A percentile compares a stretch with the other conserved stretches of the same genome.
Evolutionary conservation across 192 early-diverging fungal genomes (phyloP).

Genomic region (Coemansia pectinata): DNA sequence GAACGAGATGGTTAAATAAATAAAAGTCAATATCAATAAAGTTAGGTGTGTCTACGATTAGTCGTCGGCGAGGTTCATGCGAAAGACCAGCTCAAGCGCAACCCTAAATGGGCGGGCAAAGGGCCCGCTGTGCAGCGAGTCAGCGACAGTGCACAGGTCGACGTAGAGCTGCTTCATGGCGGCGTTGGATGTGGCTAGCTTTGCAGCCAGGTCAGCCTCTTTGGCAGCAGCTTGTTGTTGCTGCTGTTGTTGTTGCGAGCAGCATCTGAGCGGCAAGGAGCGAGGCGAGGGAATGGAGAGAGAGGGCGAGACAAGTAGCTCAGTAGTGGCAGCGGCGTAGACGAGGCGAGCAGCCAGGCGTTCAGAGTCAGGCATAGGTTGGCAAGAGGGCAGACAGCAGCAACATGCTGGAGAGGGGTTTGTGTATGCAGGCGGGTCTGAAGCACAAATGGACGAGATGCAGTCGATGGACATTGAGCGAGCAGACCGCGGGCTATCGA

Average conservation of each 20-base stretch:
- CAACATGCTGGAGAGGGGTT: too few species aligned
- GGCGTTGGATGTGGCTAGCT: not conserved
- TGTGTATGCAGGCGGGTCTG: not conserved
- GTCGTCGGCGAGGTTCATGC: slow-evolving; percentile 49
- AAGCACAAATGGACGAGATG: slow-evolving; percentile 38
- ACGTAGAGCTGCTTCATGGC: slow-evolving; percentile 20
- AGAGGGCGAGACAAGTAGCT: not conserved
- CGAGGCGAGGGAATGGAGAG: not conserved
- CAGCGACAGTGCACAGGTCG: slow-evolving; percentile 57
- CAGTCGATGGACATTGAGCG: slow-evolving; percentile 51
- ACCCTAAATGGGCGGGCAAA: slow-evolving; percentile 59
- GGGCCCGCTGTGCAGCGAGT: slow-evolving; percentile 60
- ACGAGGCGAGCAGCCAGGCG: too few species aligned
- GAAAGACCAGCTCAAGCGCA: slow-evolving; percentile 61
- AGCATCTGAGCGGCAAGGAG: not conserved
- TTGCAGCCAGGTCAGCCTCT: not conserved
- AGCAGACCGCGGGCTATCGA: slow-evolving; percentile 43
- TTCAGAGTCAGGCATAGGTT: too few species aligned
- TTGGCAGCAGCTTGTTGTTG: not conserved
- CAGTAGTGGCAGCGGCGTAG: not conserved
- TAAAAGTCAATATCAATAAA: not conserved
- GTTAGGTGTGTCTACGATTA: not conserved
- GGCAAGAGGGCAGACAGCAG: too few species aligned
- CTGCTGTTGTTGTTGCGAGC: not conserved
- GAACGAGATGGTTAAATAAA: not conserved